Evolutionary conservation across 768 basidiomycete genomes (phyloP), one percentile per base, ranked within the genome.

Genomic region (Clitopilus hobsonii): DNA sequence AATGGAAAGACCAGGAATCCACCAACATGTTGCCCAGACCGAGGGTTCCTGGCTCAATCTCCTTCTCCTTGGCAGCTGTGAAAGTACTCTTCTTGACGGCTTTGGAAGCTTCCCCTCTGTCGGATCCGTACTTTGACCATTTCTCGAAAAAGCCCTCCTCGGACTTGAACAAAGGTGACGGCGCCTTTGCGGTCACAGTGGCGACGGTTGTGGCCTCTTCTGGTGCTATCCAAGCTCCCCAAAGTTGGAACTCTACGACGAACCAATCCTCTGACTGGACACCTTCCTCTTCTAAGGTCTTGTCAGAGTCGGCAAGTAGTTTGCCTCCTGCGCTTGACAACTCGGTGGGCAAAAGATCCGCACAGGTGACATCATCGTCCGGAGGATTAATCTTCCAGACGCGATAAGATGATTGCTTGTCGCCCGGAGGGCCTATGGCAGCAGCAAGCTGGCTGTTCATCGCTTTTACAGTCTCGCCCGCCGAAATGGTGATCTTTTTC

Each of bases 1-100:
- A 24, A 51, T n/a, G 49, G 20, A 24, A 1, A 16, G 53, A 5
- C 30, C 24, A 38, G n/a, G 58, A 50, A 45, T 28, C 4, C 4
- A 74, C 86, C 56, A 67, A 92, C 85, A 97, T 86, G 65, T 98
- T 98, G 13, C 85, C 85, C 3, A 98, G 76, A 20, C 95, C 95
- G 11, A 95, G 77, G 0, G 91, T 89, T 1, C 94, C 94, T 6
- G 85, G 86, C 53, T 83, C 85, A 48, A 76, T 54, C 32, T 65
- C 50, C 63, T 79, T 80, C 49, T 60, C 67, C 41, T 71, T 69
- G 24, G 60, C 54, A 58, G 61, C 28, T 20, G 58, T 28, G 53
- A 58, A 32, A 57, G 60, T 16, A 23, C 3, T 57, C 71, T 74
- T 56, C 53, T 72, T 72, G n/a, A 68, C 58, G 16, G 60, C 53